Base-by-base conservation (phyloP, 768 basidiomycete species). In the Lactifluus pinguis region DNA sequence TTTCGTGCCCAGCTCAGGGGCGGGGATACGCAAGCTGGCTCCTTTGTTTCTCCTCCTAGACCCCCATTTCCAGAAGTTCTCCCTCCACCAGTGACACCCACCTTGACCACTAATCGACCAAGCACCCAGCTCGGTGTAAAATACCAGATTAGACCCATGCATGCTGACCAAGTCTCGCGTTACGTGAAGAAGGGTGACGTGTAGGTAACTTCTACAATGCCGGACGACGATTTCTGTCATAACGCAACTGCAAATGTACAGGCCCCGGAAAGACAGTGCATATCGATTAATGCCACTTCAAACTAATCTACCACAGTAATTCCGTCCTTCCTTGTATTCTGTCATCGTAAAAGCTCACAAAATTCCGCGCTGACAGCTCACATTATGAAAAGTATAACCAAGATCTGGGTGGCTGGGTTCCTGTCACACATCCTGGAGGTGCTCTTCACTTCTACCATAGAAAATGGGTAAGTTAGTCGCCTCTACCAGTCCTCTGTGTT, bases 381-480 rank as follows among this genome's bases (percentile, higher is more conserved):
- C 8, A 34, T 34, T 34, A 39, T 9, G 9, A 0, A 6, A 32
- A 25, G 25, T 25, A 6, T 19, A 7, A 13, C 17, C 19, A 0
- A 5, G 4, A 30, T 17, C 21, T 47, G 9, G 51, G 21, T 3
- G 49, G 17, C 34, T 62, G 61, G 61, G 14, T 15, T 25, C 17
- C 56, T 4, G 30, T 47, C 9, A 53, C 11, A 0, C 47, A 48
- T 19, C 61, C 61, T 0, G 56, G 50, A 25, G 61, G 61, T 1
- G 47, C 61, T 7, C 56, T 62, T 53, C 53, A 62, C 21, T 62
- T 62, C 9, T 58, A 56, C 34, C 56, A 62, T 19, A 8, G 48
- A 2, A 4, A 14, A 42, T 13, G 17, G 39, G 61, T 49, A 34
- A 57, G 50, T 53, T 3, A 5, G 8, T 34, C 36, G 14, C 15